Evolutionary conservation across 2,329 filamentous ascomycete genomes (phyloP).

Genomic region (Celoporthe dispersa): DNA sequence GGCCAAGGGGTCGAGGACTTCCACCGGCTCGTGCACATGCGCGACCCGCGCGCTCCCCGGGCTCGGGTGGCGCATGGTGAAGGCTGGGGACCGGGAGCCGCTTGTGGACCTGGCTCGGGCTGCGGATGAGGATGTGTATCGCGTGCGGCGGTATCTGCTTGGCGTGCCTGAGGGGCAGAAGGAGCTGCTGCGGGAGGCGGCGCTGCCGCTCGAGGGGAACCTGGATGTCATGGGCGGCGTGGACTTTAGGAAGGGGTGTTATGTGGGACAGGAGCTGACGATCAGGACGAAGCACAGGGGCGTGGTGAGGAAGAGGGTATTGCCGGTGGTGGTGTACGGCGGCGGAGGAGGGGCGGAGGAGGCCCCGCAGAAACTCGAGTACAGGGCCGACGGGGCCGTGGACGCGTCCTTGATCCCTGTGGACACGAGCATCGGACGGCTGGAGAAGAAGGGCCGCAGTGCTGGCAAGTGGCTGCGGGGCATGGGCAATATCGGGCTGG

Average conservation of each 20-base stretch:
- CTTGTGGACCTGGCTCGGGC: slow-evolving; percentile 45
- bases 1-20: slow-evolving; percentile 1
- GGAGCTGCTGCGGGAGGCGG: slow-evolving; percentile 73
- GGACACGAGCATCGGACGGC: slow-evolving; percentile 55
- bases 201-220: slow-evolving; percentile 87
- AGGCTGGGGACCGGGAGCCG: slow-evolving; percentile 37
- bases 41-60: slow-evolving; percentile 49
- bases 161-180: slow-evolving; percentile 84
- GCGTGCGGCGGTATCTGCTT: slow-evolving; percentile 73
- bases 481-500: slow-evolving; percentile 85
- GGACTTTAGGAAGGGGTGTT: slow-evolving; percentile 95
- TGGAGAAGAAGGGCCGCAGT: slow-evolving; percentile 65
- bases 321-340: slow-evolving; percentile 77
- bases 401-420: slow-evolving; percentile 44
- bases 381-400: slow-evolving; percentile 40
- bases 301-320: slow-evolving; percentile 85
- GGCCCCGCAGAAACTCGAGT: slow-evolving; percentile 48
- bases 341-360: slow-evolving; percentile 37
- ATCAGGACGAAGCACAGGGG: slow-evolving; percentile 94
- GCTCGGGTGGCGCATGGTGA: slow-evolving; percentile 46
- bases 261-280: slow-evolving; percentile 94
- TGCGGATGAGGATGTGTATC: slow-evolving; percentile 65
- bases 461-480: slow-evolving; percentile 81
- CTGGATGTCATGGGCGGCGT: slow-evolving; percentile 85
- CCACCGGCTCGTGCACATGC: slow-evolving; percentile 23